These are phyloP conservation scores for Rhododendron williamsianum DNA, from an alignment of 148 eudicot genomes.

Conservation along the genomic window DNA sequence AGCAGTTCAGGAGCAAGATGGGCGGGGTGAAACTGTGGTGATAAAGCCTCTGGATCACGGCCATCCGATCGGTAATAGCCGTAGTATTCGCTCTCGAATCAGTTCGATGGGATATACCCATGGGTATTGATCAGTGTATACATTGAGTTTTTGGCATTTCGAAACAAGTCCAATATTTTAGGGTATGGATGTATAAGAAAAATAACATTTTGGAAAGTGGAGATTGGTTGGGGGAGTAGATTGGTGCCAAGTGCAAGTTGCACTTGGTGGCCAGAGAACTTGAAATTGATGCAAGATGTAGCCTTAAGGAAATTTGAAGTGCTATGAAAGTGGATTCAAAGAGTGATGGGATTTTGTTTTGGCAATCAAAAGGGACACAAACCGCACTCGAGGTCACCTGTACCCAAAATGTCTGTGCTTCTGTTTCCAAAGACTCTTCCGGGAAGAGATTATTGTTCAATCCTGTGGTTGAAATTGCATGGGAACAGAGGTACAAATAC, in stretches of 20 bases:
- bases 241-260: background rate
- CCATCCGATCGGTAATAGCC: constrained; percentile 25
- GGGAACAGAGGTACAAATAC: background rate
- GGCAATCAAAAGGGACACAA: background rate
- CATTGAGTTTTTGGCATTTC: constrained; percentile 9
- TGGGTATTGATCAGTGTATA: constrained; percentile 30
- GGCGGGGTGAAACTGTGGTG: constrained; percentile 32
- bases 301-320: background rate
- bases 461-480: background rate
- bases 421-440: background rate
- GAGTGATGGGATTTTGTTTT: constrained; percentile 4
- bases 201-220: background rate
- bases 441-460: background rate
- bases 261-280: background rate
- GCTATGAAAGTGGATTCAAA: constrained; percentile 2
- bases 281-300: constrained; percentile 3
- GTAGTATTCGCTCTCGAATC: constrained; percentile 28
- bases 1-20: constrained; percentile 75
- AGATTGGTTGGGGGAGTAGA: constrained; percentile 5
- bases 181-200: background rate
- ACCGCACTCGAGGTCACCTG: background rate
- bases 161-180: background rate
- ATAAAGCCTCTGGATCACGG: constrained; percentile 69
- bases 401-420: background rate
- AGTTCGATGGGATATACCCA: constrained; percentile 19